A percentile compares a stretch with the other conserved stretches of the same genome.
Conservation (phyloP, 129 eudicot species). For the Helichrysum umbraculigerum region DNA sequence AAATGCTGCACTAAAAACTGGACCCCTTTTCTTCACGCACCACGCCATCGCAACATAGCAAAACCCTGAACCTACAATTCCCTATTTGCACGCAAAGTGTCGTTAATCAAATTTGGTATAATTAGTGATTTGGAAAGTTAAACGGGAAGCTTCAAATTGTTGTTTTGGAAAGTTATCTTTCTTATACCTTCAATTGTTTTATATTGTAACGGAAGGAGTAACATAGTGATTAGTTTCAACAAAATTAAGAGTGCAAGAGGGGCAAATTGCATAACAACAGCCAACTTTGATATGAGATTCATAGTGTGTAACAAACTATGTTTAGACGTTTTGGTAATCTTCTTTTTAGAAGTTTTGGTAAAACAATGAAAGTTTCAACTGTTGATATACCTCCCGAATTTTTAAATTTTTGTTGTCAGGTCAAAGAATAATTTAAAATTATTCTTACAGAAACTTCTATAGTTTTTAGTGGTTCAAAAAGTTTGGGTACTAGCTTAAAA, state of each 20-base stretch:
- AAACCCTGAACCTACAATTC: conserved; percentile 66
- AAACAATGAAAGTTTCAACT: no score
- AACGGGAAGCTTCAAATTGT: neutral
- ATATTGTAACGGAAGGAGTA: neutral
- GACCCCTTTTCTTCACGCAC: conserved; percentile 83
- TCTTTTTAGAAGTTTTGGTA: no score
- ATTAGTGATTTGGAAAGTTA: neutral
- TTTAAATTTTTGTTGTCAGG: no score
- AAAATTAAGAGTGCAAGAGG: neutral
- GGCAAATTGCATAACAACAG: no score
- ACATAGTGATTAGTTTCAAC: neutral
- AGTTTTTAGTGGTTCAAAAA: no score
- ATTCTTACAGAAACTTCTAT: no score
- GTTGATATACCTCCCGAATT: no score
- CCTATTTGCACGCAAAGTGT: conserved; percentile 39
- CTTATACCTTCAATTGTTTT: neutral
- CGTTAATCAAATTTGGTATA: neutral
- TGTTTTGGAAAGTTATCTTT: neutral
- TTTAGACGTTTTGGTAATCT: no score
- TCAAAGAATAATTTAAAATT: no score
- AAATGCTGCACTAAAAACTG: conserved; percentile 78
- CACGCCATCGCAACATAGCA: conserved; percentile 75
- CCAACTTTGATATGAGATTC: no score
- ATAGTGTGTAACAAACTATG: no score
- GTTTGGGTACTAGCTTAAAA: no score